A percentile compares a stretch with the other conserved stretches of the same genome.
Evolutionary conservation across 441 rosid species (phyloP).

Genomic region (Euphorbia corollata): DNA sequence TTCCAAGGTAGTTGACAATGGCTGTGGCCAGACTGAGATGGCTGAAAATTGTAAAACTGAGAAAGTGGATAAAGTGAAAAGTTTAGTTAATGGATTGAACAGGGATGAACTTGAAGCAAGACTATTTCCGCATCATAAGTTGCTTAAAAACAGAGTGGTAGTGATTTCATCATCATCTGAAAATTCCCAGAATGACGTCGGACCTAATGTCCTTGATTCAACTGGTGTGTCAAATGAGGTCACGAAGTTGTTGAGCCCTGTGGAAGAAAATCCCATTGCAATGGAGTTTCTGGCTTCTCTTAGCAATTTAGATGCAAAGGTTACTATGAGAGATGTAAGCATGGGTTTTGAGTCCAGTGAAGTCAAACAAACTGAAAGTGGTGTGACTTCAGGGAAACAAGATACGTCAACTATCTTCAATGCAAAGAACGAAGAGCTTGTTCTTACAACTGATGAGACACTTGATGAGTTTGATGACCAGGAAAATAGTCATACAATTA

Average conservation of each 20-base stretch:
- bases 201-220: conserved; percentile 21
- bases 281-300: conserved; percentile 53
- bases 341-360: conserved; percentile 33
- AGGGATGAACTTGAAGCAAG: conserved; percentile 77
- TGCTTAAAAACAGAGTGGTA: conserved; percentile 55
- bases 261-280: conserved; percentile 51
- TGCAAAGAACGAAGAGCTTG: conserved; percentile 34
- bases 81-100: conserved; percentile 50
- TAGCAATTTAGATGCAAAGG: conserved; percentile 33
- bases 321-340: conserved; percentile 21
- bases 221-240: conserved; percentile 21
- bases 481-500: conserved; percentile 43
- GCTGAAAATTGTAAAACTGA: conserved; percentile 27
- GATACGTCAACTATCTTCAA: conserved; percentile 28
- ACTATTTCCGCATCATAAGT: conserved; percentile 90
- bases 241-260: conserved; percentile 35
- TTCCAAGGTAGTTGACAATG: conserved; percentile 22
- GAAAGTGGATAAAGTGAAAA: conserved; percentile 28
- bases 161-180: conserved; percentile 28
- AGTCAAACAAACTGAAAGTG: conserved; percentile 52
- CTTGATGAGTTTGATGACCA: conserved; percentile 76
- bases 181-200: conserved; percentile 24
- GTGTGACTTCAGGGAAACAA: conserved; percentile 34
- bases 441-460: conserved; percentile 66
- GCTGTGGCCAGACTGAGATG: conserved; percentile 24